Percentiles rank a stretch among this genome's conserved stretches.
These are phyloP conservation scores for Solanum sitiens DNA, from an alignment of 257 asterid species.

Conservation along the genomic window DNA sequence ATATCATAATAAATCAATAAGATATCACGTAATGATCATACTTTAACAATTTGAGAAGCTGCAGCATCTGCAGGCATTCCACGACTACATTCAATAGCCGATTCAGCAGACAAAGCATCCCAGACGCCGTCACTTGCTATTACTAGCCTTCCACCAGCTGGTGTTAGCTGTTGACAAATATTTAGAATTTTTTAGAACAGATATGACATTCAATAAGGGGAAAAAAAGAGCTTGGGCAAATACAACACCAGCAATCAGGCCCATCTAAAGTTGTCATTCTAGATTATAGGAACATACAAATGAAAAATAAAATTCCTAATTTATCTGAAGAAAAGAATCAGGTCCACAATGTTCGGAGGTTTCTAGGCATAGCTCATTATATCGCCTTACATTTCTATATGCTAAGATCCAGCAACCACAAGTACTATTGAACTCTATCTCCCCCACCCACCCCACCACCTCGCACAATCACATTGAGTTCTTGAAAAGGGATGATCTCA, in stretches of 20 bases:
- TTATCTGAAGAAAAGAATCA: not conserved
- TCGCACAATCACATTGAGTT: not conserved
- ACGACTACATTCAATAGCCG: conserved; percentile 75
- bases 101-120: conserved; percentile 90
- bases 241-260: not conserved
- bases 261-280: not conserved
- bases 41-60: conserved; percentile 89
- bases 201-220: too few species aligned
- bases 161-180: conserved; percentile 54
- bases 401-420: not conserved
- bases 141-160: conserved; percentile 87
- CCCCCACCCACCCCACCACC: not conserved
- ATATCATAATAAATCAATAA: not conserved
- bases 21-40: conserved; percentile 5
- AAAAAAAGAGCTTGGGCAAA: not conserved
- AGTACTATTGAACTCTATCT: not conserved
- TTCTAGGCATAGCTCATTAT: not conserved
- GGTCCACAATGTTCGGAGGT: not conserved
- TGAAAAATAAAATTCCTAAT: not conserved
- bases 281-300: not conserved
- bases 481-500: not conserved
- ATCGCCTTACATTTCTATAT: not conserved
- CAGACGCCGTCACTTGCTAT: conserved; percentile 98
- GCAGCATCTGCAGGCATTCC: conserved; percentile 89
- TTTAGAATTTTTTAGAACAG: not conserved